phyloP scores from a whole-genome alignment of 805 yeast genomes.

The Jamesozyma piceae region DNA sequence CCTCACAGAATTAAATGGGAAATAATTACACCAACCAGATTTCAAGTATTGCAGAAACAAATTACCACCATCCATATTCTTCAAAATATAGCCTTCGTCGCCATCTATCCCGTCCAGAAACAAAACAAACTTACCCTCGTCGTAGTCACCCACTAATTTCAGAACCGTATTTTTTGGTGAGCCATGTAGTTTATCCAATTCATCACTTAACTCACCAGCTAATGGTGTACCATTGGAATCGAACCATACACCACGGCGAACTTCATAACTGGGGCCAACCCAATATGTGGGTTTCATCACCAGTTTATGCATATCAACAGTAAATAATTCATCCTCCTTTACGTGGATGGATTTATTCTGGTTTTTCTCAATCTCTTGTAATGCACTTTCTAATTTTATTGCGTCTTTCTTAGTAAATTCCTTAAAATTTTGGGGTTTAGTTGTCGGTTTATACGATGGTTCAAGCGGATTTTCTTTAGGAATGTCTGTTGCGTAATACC shows the following conservation, averaged over 20 bases:
- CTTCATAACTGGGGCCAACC: constrained; percentile 80
- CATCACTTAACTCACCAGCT: constrained; percentile 38
- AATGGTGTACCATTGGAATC: constrained; percentile 48
- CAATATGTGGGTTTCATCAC: constrained; percentile 66
- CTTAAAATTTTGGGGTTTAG: constrained; percentile 49
- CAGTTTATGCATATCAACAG: constrained; percentile 51
- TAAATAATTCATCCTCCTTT: constrained; percentile 70
- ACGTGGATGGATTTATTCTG: constrained; percentile 40
- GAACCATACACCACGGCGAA: constrained; percentile 84
- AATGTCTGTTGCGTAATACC: constrained; percentile 81
- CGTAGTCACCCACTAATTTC: constrained; percentile 1
- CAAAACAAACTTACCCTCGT: constrained; percentile 19
- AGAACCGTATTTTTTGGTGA: constrained; percentile 1
- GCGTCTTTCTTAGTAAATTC: constrained; percentile 64
- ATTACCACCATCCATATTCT: constrained; percentile 36
- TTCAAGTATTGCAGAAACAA: constrained; percentile 31
- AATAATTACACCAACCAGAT: constrained; percentile 26
- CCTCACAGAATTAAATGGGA: constrained; percentile 40
- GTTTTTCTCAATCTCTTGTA: constrained; percentile 9
- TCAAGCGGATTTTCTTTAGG: constrained; percentile 62
- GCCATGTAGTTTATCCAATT: constrained; percentile 39
- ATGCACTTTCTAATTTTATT: constrained; percentile 46
- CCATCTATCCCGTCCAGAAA: constrained; percentile 20
- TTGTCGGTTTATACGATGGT: constrained; percentile 41
- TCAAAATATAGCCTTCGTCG: constrained; percentile 35